Evolutionary conservation across 768 basidiomycete genomes (phyloP), one percentile per base, ranked within the genome.

Genomic region (Tylopilus cervinicoccineus): DNA sequence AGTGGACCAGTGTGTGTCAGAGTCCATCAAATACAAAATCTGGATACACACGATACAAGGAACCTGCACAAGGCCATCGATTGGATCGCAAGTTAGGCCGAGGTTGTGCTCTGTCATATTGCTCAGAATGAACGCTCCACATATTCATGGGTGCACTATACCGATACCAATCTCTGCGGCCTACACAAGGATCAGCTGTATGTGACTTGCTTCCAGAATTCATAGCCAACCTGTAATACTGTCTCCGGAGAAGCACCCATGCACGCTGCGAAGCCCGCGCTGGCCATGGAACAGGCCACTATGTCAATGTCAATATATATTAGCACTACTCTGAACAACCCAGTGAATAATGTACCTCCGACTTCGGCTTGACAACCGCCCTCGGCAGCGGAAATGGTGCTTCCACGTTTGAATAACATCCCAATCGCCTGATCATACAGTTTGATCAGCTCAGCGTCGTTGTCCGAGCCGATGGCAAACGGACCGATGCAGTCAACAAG

Each of bases 281-380:
- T 86, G 0, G 93, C 95, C 95, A 97, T 97, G 4, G 92, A 91
- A 61, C 91, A 92, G 2, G 95, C 94, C 34, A 97, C 95, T 80
- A 45, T 26, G 24, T 51, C 23, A 24, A 45, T 26, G 24, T 51
- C 23, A 24, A 32, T 47, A n/a, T 22, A 23, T 31, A 43, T 51
- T 24, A 50, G 38, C 24, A 29, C 22, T 19, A 28, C 33, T 38
- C 12, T 20, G 16, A 48, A 37, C 28, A 48, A 11, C 17, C n/a
- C 12, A n/a, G n/a, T 14, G 11, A 20, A 24, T 17, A 33, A 59
- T 71, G 26, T 61, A 86, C 87, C 87, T 65, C 94, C 94, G 5
- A 98, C 94, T 72, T 95, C 93, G 17, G 93, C 93, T 71, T 93
- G 90, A 65, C 93, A 95, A 11, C 84, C 93, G 17, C 94, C 94